Evolutionary conservation across 108 stramenopile genomes (phyloP).

Genomic region (Pelagomonas calceolata): DNA sequence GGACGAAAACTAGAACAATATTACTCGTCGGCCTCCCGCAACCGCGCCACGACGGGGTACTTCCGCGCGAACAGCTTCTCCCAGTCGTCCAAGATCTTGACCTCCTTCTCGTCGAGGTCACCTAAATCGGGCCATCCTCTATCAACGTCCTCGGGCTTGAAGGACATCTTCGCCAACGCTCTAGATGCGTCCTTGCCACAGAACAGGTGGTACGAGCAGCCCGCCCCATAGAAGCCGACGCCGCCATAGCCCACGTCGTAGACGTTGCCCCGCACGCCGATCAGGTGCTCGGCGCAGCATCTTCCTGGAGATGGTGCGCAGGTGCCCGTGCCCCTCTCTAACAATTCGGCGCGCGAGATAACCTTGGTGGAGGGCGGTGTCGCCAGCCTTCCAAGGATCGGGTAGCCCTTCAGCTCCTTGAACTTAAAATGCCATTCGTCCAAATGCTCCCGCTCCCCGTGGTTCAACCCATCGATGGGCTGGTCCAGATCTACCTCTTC

Average conservation of each 20-base stretch:
- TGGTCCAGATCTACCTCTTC: slow-evolving; percentile 50
- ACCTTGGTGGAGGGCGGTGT: too few species aligned
- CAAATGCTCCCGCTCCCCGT: slow-evolving; percentile 64
- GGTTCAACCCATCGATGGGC: slow-evolving; percentile 50
- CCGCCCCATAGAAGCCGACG: slow-evolving; percentile 63
- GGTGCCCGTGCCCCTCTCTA: not conserved
- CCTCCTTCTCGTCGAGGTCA: slow-evolving; percentile 68
- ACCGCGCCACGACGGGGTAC: slow-evolving; percentile 70
- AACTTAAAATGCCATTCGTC: slow-evolving; percentile 85
- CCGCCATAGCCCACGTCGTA: slow-evolving; percentile 94
- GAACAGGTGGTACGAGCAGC: slow-evolving; percentile 74
- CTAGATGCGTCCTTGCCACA: slow-evolving; percentile 86
- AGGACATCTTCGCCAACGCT: slow-evolving; percentile 92
- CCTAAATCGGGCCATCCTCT: slow-evolving; percentile 34
- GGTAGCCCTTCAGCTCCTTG: slow-evolving; percentile 49
- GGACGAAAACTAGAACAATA: too few species aligned
- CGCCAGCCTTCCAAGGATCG: not conserved
- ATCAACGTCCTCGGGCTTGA: slow-evolving; percentile 72
- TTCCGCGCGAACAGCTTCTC: slow-evolving; percentile 73
- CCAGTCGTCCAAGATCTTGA: slow-evolving; percentile 80
- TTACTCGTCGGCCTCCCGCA: not conserved
- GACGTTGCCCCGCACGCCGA: slow-evolving; percentile 66
- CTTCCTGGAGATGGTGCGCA: slow-evolving; percentile 10
- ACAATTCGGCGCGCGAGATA: too few species aligned
- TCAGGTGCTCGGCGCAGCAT: slow-evolving; percentile 19